Base-by-base conservation (phyloP, 768 basidiomycete genomes). In the Pisolithus marmoratus region DNA sequence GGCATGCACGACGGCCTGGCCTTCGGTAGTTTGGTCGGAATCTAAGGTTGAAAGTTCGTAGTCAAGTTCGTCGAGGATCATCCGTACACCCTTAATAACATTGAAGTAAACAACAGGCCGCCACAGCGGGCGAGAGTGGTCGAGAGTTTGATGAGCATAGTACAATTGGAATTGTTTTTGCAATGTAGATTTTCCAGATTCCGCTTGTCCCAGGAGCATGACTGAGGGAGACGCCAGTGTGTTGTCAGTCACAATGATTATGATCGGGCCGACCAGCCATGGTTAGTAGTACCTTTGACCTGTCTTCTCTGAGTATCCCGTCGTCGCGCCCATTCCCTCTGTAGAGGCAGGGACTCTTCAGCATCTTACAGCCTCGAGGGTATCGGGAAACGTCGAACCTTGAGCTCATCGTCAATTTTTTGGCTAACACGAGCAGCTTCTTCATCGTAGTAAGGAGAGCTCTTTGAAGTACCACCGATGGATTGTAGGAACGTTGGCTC, bases 81-180 rank as follows among this genome's bases (percentile, higher is more conserved):
- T 83, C 26, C 84, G 82, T 19, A 90, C 71, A 46, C 87, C 88
- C 62, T 83, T 85, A 74, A 92, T 80, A 57, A 91, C 75, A 70
- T 92, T 92, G 73, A 87, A 84, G 69, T 87, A 89, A 27, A 92
- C 83, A 27, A 90, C 82, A 3, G 86, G 82, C 19, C 81, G 78
- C 90, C 90, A 92, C 4, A 80, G 81, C 0, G 82, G 78, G 22
- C 85, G 82, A 69, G 87, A 85, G 47, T 74, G 70, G 41, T 90
- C 85, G 34, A 91, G 78, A 0, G 83, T 72, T 52, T 79, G 75
- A 3, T 85, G 82, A 8, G 87, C 83, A 60, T 90, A 89, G 68
- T 83, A 85, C 1, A 90, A 74, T 61, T 91, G 87, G 61, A 91
- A 88, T 65, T 91, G 88, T 61, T 90, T 90, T 61, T 85, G 86